Evolutionary conservation across 176 grass and related monocot species (phyloP).

Genomic region (Musa acuminata): DNA sequence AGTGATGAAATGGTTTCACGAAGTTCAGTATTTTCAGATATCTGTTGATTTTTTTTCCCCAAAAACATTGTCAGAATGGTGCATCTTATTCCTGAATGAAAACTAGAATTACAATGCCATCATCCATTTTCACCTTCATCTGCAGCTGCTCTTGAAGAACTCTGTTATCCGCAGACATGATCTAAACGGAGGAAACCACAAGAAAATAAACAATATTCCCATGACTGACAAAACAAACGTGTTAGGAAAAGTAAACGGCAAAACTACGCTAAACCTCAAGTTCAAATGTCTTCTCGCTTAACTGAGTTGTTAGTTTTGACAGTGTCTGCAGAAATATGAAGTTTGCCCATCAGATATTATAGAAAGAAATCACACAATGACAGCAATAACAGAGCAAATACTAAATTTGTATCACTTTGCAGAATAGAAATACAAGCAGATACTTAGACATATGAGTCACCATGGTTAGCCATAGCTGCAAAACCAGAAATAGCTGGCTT

Average conservation of each 20-base stretch:
- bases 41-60: constrained; percentile 30
- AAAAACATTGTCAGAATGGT: constrained; percentile 21
- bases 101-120: constrained; percentile 13
- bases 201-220: constrained; percentile 19
- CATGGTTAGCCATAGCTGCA: background rate
- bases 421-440: background rate
- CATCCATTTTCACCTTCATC: constrained; percentile 49
- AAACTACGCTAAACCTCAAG: constrained; percentile 50
- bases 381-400: background rate
- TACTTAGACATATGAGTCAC: background rate
- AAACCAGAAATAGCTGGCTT: background rate
- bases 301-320: constrained; percentile 66
- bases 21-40: constrained; percentile 67
- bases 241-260: background rate
- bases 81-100: constrained; percentile 2
- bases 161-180: constrained; percentile 98
- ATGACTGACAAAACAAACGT: constrained; percentile 5
- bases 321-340: constrained; percentile 47
- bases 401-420: background rate
- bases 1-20: constrained; percentile 41
- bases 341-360: background rate
- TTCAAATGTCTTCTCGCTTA: constrained; percentile 91
- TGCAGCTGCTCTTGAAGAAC: constrained; percentile 96
- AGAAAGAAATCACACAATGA: background rate
- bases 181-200: constrained; percentile 38